These are phyloP conservation scores for Gossypium stocksii DNA, from an alignment of 345 rosid species.

Conservation along the genomic window DNA sequence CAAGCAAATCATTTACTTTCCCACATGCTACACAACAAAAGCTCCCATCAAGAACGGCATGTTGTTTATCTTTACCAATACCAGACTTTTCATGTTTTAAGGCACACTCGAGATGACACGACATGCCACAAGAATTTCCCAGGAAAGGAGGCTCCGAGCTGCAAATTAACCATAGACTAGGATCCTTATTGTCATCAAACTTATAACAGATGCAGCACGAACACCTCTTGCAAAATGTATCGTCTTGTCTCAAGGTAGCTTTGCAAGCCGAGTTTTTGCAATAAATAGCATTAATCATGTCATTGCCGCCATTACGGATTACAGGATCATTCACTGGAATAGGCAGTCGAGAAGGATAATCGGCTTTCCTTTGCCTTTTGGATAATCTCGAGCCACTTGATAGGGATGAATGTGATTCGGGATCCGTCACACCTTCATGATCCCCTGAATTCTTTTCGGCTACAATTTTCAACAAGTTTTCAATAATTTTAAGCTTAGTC, in stretches of 20 bases:
- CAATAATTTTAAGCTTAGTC: conserved; percentile 82
- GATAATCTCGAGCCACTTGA: conserved; percentile 30
- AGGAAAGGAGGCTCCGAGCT: conserved; percentile 59
- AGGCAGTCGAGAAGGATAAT: conserved; percentile 52
- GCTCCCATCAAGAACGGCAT: conserved; percentile 59
- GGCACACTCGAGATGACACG: conserved; percentile 88
- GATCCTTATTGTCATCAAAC: conserved; percentile 93
- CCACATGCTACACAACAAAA: conserved; percentile 71
- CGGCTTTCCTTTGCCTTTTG: conserved; percentile 69
- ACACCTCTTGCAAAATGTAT: conserved; percentile 78
- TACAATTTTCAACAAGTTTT: conserved; percentile 72
- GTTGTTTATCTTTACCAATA: conserved; percentile 47
- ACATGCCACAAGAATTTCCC: conserved; percentile 73
- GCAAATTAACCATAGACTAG: conserved; percentile 87
- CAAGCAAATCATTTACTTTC: conserved; percentile 76
- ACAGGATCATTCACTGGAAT: conserved; percentile 29
- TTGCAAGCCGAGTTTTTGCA: conserved; percentile 90
- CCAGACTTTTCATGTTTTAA: conserved; percentile 60
- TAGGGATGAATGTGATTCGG: conserved; percentile 35
- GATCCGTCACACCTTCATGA: conserved; percentile 29
- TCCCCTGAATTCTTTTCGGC: conserved; percentile 48
- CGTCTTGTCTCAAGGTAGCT: conserved; percentile 56
- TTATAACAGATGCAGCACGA: conserved; percentile 78
- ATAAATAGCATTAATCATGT: conserved; percentile 30
- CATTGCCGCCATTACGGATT: conserved; percentile 23